Conservation (phyloP, 331 rosid species). For the Arachis monticola region DNA sequence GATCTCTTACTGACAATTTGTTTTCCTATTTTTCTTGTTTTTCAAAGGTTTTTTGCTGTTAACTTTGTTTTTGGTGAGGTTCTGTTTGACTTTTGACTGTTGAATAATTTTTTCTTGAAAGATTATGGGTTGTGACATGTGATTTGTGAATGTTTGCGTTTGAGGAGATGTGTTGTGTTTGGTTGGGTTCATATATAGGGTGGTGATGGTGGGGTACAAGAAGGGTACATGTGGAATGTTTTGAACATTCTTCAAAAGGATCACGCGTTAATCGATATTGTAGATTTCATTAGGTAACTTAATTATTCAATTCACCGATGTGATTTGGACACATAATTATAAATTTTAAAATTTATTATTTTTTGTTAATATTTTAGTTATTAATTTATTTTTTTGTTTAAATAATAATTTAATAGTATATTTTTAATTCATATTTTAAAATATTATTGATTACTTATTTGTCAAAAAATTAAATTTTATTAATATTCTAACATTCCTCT, state of each 20-base stretch:
- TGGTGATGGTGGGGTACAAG: not conserved
- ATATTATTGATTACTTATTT: no score
- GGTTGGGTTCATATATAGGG: not conserved
- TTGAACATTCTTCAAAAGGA: conserved; percentile 30
- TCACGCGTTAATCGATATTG: conserved; percentile 51
- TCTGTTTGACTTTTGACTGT: not conserved
- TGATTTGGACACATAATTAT: not conserved
- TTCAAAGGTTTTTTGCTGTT: not conserved
- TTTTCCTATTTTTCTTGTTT: not conserved
- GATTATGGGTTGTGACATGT: not conserved
- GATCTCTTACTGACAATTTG: not conserved
- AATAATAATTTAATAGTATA: no score
- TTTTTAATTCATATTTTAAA: no score
- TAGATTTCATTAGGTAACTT: not conserved
- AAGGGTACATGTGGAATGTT: not conserved
- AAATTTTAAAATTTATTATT: not conserved
- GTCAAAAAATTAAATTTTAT: no score
- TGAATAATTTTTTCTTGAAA: not conserved
- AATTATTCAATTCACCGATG: not conserved
- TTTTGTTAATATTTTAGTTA: not conserved
- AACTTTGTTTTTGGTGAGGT: not conserved
- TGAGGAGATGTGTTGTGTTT: not conserved
- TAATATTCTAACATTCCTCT: no score
- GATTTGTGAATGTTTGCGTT: not conserved
- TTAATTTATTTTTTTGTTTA: no score